Evolutionary conservation across 495 filamentous ascomycete genomes (phyloP).

Genomic region (Hypoxylon cercidicola): DNA sequence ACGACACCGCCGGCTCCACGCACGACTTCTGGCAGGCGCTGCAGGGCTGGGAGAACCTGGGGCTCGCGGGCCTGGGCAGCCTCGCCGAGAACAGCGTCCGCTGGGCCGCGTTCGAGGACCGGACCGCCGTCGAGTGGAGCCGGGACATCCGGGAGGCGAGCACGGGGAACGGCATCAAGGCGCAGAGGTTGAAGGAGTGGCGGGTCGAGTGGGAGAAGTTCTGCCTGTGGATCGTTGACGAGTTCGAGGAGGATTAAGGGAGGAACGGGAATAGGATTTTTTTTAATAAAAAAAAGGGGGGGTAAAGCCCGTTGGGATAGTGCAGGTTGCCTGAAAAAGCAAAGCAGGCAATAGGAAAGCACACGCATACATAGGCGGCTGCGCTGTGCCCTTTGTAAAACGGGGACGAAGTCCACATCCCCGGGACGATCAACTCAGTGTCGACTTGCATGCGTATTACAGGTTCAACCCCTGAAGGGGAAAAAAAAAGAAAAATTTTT

Average conservation of each 20-base stretch:
- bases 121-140: conserved; percentile 72
- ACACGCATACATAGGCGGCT: too few relatives aligned
- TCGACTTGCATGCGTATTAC: conserved; percentile 3
- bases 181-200: conserved; percentile 79
- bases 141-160: conserved; percentile 76
- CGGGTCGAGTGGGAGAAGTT: conserved; percentile 85
- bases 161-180: conserved; percentile 77
- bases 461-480: conserved; percentile 23
- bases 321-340: conserved; percentile 23
- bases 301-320: conserved; percentile 18
- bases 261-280: conserved; percentile 9
- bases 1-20: conserved; percentile 78
- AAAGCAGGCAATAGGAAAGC: conserved; percentile 2
- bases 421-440: conserved; percentile 10
- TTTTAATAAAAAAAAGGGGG: conserved; percentile 5
- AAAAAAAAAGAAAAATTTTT: conserved; percentile 22
- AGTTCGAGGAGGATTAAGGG: conserved; percentile 71
- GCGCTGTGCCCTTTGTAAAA: conserved; percentile 6
- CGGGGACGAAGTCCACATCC: conserved; percentile 18
- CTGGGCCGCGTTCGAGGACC: conserved; percentile 90
- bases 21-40: conserved; percentile 94
- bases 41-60: conserved; percentile 86
- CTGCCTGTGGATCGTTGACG: conserved; percentile 87
- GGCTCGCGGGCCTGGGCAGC: conserved; percentile 80
- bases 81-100: conserved; percentile 92